Percentiles rank a stretch among this genome's conserved stretches.
phyloP scores from a whole-genome alignment of 2,329 filamentous ascomycete species.

The Podosphaera xanthii region DNA sequence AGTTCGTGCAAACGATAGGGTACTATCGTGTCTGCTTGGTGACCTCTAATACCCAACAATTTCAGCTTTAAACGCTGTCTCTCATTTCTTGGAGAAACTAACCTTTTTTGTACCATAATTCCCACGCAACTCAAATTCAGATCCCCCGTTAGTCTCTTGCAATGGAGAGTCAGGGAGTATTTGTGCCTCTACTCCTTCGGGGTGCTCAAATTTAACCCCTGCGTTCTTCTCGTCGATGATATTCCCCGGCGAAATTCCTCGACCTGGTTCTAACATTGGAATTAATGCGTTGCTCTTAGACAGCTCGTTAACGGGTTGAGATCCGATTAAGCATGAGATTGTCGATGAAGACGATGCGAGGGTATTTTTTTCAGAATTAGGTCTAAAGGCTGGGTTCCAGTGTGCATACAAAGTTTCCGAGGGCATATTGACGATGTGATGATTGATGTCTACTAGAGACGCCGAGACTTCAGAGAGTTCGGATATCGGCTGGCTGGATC shows the following conservation, averaged over 20 bases:
- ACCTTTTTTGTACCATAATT: not conserved
- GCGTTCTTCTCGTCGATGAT: not conserved
- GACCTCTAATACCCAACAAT: slow-evolving; percentile 4
- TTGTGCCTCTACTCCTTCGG: not conserved
- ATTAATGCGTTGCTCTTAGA: not conserved
- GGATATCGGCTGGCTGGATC: not conserved
- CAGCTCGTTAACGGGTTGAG: not conserved
- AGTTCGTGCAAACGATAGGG: slow-evolving; percentile 39
- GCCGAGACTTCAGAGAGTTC: not conserved
- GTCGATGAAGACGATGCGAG: slow-evolving; percentile 4
- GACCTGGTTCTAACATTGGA: not conserved
- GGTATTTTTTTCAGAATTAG: slow-evolving; percentile 18
- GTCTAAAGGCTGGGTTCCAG: slow-evolving; percentile 30
- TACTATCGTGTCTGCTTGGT: slow-evolving; percentile 31
- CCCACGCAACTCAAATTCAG: not conserved
- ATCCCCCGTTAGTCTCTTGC: not conserved
- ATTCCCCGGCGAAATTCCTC: not conserved
- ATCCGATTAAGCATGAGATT: not conserved
- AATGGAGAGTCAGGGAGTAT: not conserved
- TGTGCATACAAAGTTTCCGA: slow-evolving; percentile 22
- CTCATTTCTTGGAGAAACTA: not conserved
- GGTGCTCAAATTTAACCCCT: not conserved
- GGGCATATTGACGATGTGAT: slow-evolving; percentile 17
- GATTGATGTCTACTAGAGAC: not conserved
- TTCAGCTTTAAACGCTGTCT: slow-evolving; percentile 3